phyloP scores from a whole-genome alignment of 2,329 filamentous ascomycete genomes.

The Fusarium subglutinans region DNA sequence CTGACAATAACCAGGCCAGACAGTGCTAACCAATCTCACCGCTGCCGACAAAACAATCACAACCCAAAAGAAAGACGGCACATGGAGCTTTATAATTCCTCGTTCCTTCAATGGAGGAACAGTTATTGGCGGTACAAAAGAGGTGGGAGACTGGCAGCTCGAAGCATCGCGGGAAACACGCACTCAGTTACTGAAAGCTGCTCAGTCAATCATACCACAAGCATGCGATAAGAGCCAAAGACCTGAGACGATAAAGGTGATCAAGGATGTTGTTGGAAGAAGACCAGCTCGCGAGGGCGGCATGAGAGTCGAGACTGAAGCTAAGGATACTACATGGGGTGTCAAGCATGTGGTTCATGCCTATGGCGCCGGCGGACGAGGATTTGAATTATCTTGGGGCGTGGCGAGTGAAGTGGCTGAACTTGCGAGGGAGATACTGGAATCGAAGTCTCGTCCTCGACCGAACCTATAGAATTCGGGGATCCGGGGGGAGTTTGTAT shows the following conservation, averaged over 20 bases:
- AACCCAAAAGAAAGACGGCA: constrained; percentile 69
- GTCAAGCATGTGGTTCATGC: constrained; percentile 57
- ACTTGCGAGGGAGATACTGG: constrained; percentile 21
- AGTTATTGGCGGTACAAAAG: constrained; percentile 73
- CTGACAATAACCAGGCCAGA: constrained; percentile 44
- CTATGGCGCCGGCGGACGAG: constrained; percentile 69
- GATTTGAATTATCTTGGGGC: constrained; percentile 69
- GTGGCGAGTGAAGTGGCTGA: constrained; percentile 59
- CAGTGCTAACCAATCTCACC: constrained; percentile 50
- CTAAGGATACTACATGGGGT: constrained; percentile 1
- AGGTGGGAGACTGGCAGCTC: constrained; percentile 64
- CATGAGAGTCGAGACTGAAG: constrained; percentile 52
- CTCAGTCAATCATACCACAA: constrained; percentile 21
- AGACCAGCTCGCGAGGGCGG: constrained; percentile 57
- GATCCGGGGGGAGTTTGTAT: background rate
- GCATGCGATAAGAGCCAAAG: background rate
- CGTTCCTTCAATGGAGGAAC: constrained; percentile 70
- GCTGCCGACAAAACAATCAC: constrained; percentile 58
- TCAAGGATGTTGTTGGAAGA: constrained; percentile 57
- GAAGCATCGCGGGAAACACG: constrained; percentile 59
- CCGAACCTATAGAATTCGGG: constrained; percentile 10
- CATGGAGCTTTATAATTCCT: constrained; percentile 71
- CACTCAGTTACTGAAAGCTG: constrained; percentile 37
- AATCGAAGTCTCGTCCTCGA: background rate
- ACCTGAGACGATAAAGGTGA: constrained; percentile 40